phyloP scores from a whole-genome alignment of 2,329 filamentous ascomycete species.

The Chalaropsis ovoidea region DNA sequence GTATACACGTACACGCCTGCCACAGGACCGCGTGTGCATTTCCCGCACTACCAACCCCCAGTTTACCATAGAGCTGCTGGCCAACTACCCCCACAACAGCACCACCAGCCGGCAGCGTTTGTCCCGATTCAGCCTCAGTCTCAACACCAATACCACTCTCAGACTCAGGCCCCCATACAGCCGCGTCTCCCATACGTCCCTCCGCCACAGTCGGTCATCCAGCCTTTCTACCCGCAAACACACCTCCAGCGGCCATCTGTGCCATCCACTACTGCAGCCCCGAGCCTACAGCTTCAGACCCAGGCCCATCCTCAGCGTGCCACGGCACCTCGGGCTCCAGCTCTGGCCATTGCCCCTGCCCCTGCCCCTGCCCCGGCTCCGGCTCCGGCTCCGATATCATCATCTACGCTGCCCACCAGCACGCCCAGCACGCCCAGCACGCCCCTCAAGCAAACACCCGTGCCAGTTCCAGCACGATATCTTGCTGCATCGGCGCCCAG shows the following conservation, averaged over 20 bases:
- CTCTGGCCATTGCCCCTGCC: not conserved
- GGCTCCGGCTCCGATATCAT: not conserved
- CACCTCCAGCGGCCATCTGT: not conserved
- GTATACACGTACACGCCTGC: slow-evolving; percentile 3
- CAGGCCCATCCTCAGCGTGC: not conserved
- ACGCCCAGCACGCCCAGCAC: not conserved
- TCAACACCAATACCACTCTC: slow-evolving; percentile 1
- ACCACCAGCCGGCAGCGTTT: not conserved
- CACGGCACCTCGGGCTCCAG: not conserved
- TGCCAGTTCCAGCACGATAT: slow-evolving; percentile 38
- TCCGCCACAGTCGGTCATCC: not conserved
- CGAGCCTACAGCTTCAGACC: not conserved
- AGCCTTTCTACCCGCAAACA: not conserved
- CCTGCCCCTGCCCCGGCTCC: not conserved
- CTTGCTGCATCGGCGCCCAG: slow-evolving; percentile 24
- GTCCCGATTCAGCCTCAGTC: not conserved
- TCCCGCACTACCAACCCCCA: not conserved
- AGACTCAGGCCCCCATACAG: not conserved
- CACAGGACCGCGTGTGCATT: not conserved
- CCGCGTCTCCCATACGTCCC: slow-evolving; percentile 1
- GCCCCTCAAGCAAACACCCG: slow-evolving; percentile 36
- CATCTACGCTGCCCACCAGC: not conserved
- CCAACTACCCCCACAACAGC: not conserved
- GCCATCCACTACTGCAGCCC: not conserved
- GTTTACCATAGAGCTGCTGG: not conserved